Base-by-base conservation (phyloP, 2,329 filamentous ascomycete genomes). In the Massarina eburnea region DNA sequence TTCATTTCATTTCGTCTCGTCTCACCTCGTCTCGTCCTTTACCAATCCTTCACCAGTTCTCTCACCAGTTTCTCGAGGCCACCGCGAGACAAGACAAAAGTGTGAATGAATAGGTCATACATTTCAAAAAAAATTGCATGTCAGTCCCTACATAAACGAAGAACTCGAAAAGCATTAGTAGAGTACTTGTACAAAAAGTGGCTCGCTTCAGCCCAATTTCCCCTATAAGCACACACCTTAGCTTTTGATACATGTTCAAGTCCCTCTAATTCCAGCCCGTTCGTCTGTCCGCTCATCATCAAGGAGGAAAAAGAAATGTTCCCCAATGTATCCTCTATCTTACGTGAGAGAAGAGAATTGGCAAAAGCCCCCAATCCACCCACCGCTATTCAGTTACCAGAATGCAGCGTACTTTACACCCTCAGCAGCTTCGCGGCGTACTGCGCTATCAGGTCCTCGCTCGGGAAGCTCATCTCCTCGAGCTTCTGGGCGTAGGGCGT, bases 381-480 rank as follows among this genome's bases (percentile, higher is more conserved):
- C 21, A n/a, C n/a, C n/a, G n/a, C n/a, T n/a, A n/a, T n/a, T n/a
- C n/a, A 20, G 10, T 17, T 9, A 42, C n/a, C 34, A 3, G 4
- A 14, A 21, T 20, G 17, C 27, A 30, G n/a, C n/a, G n/a, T 18
- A 24, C 10, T 34, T 46, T 84, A 94, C 68, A 95, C 77, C 58
- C 84, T 82, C 68, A 99, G 80, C 62, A 97, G 79, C 84, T 96
- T 97, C 60, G 86, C 90, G 44, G 88, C 88, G 71, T 94, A 92
- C 62, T 88, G 79, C 72, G 89, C 86, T 68, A 99, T 96, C 62
- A 95, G 80, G 56, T 85, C 73, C 78, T 96, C 90, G 59, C 86
- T 89, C 40, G 94, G 94, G 86, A 99, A 99, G 65, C 81, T 81
- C 89, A 99, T 87, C 76, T 94, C 85, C 81, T 99, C 94, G 47